A percentile compares a stretch with the other conserved stretches of the same genome.
phyloP scores from a whole-genome alignment of 768 basidiomycete species.

The Crepidotus variabilis region DNA sequence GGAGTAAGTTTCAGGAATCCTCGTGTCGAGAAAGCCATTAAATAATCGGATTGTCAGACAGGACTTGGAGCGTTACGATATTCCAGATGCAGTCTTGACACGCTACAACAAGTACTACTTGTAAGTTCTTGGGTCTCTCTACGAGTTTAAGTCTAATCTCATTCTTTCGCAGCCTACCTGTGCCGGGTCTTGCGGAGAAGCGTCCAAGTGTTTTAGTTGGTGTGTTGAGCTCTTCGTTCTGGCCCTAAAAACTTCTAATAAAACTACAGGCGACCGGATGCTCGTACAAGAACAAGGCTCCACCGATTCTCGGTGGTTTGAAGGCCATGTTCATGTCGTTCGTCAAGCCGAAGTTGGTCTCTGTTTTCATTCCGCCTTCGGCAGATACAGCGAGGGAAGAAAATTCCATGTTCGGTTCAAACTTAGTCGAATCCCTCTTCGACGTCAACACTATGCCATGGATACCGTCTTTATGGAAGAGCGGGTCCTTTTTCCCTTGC shows the following conservation, averaged over 20 bases:
- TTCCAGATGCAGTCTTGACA: slow-evolving; percentile 27
- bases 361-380: slow-evolving; percentile 44
- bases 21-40: no score
- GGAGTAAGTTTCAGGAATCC: slow-evolving; percentile 33
- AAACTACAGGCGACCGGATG: slow-evolving; percentile 48
- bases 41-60: no score
- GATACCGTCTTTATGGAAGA: slow-evolving; percentile 39
- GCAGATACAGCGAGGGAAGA: slow-evolving; percentile 24
- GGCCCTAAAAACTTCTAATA: no score
- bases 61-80: slow-evolving; percentile 36
- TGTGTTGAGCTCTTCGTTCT: no score
- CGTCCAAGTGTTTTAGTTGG: slow-evolving; percentile 56
- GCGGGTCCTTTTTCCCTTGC: slow-evolving; percentile 47
- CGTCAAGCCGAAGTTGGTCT: slow-evolving; percentile 47
- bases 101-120: slow-evolving; percentile 32
- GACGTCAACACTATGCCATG: slow-evolving; percentile 58
- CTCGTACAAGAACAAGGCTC: slow-evolving; percentile 42
- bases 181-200: slow-evolving; percentile 53
- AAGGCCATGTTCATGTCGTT: slow-evolving; percentile 55
- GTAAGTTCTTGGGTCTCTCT: slow-evolving; percentile 22
- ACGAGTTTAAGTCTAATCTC: background rate
- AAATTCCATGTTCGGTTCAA: slow-evolving; percentile 52
- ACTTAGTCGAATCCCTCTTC: slow-evolving; percentile 51
- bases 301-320: slow-evolving; percentile 44
- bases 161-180: slow-evolving; percentile 16